phyloP scores from a whole-genome alignment of 306 rosid genomes.

The Spatholobus suberectus region DNA sequence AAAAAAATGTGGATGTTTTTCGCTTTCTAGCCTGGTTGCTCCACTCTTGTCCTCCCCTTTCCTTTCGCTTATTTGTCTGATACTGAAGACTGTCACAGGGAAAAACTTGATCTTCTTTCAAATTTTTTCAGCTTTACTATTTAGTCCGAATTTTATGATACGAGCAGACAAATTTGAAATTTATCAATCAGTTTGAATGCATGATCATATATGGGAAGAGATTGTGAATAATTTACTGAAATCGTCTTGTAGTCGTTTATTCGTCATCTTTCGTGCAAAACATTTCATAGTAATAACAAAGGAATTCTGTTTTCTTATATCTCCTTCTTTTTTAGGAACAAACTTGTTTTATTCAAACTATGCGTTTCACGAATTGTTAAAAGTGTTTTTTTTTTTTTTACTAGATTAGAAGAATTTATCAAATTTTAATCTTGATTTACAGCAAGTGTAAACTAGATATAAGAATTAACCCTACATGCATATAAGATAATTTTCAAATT shows the following conservation, averaged over 20 bases:
- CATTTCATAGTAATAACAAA: neutral
- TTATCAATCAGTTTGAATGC: neutral
- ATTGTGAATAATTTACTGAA: neutral
- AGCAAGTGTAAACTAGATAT: neutral
- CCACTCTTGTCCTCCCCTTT: conserved; percentile 59
- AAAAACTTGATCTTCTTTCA: neutral
- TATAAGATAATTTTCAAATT: neutral
- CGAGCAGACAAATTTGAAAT: neutral
- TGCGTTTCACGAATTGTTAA: too few relatives aligned
- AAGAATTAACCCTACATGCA: neutral
- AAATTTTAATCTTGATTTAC: too few relatives aligned
- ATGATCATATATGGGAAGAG: neutral
- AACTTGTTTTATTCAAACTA: too few relatives aligned
- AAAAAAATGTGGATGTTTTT: conserved; percentile 33
- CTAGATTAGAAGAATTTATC: neutral
- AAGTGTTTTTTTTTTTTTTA: too few relatives aligned
- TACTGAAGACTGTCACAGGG: neutral
- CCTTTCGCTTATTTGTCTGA: conserved; percentile 12
- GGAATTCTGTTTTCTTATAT: neutral
- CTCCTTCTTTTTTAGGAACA: neutral
- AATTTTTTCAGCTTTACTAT: neutral
- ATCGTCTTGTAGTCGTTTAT: too few relatives aligned
- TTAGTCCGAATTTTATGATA: neutral
- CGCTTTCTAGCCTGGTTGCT: conserved; percentile 67
- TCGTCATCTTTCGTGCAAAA: too few relatives aligned